Conservation (phyloP, 257 asterid species). For the Anisodus acutangulus region DNA sequence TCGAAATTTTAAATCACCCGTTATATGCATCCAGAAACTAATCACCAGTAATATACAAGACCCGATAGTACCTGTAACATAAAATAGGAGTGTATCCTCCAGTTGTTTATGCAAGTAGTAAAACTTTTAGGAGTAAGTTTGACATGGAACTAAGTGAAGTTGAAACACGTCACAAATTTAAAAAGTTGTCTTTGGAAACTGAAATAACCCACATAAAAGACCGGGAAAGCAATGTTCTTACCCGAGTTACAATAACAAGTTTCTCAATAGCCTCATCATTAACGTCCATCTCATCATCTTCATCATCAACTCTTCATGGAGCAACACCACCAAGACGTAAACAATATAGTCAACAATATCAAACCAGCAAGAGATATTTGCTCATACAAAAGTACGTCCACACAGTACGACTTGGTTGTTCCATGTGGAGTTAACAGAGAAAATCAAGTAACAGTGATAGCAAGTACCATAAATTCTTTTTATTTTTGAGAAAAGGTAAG, state of each 20-base stretch:
- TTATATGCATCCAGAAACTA: slow-evolving; percentile 4
- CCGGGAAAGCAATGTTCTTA: slow-evolving; percentile 38
- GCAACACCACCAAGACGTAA: slow-evolving; percentile 28
- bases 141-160: not conserved
- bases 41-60: slow-evolving; percentile 21
- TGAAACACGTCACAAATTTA: not conserved
- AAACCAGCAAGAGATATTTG: not conserved
- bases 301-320: slow-evolving; percentile 63
- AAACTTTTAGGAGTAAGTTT: slow-evolving; percentile 6
- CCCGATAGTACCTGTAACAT: slow-evolving; percentile 20
- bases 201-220: not conserved
- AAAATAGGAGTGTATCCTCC: slow-evolving; percentile 22
- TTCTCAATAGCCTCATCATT: slow-evolving; percentile 77
- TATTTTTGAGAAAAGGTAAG: not conserved
- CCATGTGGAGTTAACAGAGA: slow-evolving; percentile 6
- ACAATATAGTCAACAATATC: not conserved
- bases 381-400: not conserved
- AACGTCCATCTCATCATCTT: slow-evolving; percentile 64
- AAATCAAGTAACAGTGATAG: slow-evolving; percentile 1
- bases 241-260: slow-evolving; percentile 89
- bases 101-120: slow-evolving; percentile 18
- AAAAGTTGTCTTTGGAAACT: not conserved
- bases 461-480: slow-evolving; percentile 3
- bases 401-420: not conserved
- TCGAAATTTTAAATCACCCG: not conserved